These are phyloP conservation scores for Pulveroboletus frians DNA, from an alignment of 768 basidiomycete species.

Conservation along the genomic window DNA sequence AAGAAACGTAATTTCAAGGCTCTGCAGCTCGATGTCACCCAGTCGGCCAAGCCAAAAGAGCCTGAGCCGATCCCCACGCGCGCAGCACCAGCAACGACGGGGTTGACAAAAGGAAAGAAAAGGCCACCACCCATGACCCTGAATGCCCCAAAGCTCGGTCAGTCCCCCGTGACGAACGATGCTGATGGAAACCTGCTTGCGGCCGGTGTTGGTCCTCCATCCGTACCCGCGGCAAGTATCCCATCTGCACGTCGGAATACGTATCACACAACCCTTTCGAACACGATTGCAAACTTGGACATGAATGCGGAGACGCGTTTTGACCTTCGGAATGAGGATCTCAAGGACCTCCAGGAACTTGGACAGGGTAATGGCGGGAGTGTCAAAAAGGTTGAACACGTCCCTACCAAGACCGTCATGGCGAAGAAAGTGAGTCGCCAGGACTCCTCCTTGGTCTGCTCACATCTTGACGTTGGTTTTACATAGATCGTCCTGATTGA, in stretches of 20 bases:
- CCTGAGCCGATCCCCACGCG: slow-evolving; percentile 44
- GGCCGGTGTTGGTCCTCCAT: slow-evolving; percentile 42
- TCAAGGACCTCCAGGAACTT: slow-evolving; percentile 85
- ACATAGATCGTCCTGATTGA: slow-evolving; percentile 89
- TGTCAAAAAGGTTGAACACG: slow-evolving; percentile 92
- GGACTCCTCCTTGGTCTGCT: background rate
- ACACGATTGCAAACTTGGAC: slow-evolving; percentile 81
- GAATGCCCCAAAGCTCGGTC: slow-evolving; percentile 61
- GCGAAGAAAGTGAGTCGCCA: slow-evolving; percentile 81
- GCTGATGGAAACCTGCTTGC: slow-evolving; percentile 43
- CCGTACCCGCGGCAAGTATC: slow-evolving; percentile 49
- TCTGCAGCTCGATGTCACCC: slow-evolving; percentile 63
- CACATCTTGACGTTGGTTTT: background rate
- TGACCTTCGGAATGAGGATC: slow-evolving; percentile 82
- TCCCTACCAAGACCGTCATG: slow-evolving; percentile 89
- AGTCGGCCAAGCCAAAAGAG: slow-evolving; percentile 37
- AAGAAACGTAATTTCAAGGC: slow-evolving; percentile 93
- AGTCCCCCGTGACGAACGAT: slow-evolving; percentile 27
- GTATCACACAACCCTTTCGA: slow-evolving; percentile 75
- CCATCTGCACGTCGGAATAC: slow-evolving; percentile 58
- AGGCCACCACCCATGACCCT: slow-evolving; percentile 81
- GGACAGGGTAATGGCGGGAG: slow-evolving; percentile 97
- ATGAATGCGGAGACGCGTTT: slow-evolving; percentile 81
- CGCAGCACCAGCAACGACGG: slow-evolving; percentile 37
- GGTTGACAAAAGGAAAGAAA: slow-evolving; percentile 51